These are phyloP conservation scores for Sindora glabra DNA, from an alignment of 306 rosid species.

Conservation along the genomic window DNA sequence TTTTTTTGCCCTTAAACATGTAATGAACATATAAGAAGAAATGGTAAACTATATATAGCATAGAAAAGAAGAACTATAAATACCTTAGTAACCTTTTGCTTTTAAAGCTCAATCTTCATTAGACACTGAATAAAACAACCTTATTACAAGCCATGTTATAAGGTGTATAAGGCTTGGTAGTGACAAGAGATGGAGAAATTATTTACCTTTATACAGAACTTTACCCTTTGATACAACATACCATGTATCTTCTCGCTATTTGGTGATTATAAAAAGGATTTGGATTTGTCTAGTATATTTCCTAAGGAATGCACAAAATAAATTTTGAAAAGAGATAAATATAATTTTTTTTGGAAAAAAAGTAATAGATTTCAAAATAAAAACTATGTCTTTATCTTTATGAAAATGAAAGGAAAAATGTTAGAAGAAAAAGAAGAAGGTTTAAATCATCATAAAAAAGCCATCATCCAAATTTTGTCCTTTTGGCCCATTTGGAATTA, in stretches of 20 bases:
- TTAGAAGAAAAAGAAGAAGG: too few species aligned
- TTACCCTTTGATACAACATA: constrained; percentile 80
- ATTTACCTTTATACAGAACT: constrained; percentile 89
- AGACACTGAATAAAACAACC: constrained; percentile 21
- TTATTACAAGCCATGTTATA: constrained; percentile 32
- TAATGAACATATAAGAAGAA: constrained; percentile 3
- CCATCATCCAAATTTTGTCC: constrained; percentile 92
- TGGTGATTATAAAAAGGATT: constrained; percentile 81
- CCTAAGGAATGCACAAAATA: too few species aligned
- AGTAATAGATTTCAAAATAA: too few species aligned
- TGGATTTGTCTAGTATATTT: too few species aligned
- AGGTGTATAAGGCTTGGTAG: constrained; percentile 36
- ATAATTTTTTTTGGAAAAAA: too few species aligned
- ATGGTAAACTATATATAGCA: too few species aligned
- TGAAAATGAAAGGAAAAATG: too few species aligned
- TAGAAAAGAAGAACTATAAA: constrained; percentile 4
- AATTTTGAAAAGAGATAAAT: too few species aligned
- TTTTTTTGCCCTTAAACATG: too few species aligned
- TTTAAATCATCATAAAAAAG: too few species aligned
- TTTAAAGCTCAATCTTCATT: constrained; percentile 44
- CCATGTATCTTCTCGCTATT: constrained; percentile 88
- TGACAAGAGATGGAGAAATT: constrained; percentile 61
- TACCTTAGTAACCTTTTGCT: constrained; percentile 73
- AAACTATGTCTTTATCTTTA: too few species aligned
- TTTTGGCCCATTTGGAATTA: constrained; percentile 73